These are phyloP conservation scores for Beauveria australis DNA, from an alignment of 2,329 filamentous ascomycete genomes.

Conservation along the genomic window DNA sequence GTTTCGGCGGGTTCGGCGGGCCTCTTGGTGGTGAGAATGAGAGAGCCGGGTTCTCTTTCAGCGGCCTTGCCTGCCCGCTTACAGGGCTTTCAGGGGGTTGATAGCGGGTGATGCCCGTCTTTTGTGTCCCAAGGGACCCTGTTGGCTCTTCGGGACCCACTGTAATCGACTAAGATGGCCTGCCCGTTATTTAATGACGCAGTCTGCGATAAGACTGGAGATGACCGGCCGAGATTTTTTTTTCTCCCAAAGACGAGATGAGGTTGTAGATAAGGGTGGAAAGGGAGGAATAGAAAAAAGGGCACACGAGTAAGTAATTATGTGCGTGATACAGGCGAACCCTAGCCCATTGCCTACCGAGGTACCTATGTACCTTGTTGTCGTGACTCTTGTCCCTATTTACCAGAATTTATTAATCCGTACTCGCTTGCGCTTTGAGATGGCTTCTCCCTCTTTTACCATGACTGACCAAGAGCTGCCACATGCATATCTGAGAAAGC, in stretches of 20 bases:
- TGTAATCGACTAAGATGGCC: constrained; percentile 1
- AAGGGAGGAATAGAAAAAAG: neutral
- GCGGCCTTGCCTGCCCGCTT: neutral
- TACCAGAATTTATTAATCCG: no score
- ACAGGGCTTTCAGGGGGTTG: neutral
- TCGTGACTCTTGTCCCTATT: neutral
- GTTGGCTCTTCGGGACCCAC: neutral
- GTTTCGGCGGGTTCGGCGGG: neutral
- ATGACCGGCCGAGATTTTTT: neutral
- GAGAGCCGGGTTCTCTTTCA: neutral
- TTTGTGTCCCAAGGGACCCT: neutral
- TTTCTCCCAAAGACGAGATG: no score
- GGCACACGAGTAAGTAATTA: neutral
- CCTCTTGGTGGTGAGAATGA: no score
- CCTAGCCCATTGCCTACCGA: neutral
- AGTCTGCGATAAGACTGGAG: constrained; percentile 6
- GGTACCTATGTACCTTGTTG: no score
- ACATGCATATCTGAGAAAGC: neutral
- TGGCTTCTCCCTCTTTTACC: neutral
- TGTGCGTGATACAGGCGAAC: neutral
- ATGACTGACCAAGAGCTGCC: neutral
- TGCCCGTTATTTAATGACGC: constrained; percentile 7
- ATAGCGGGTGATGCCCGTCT: neutral
- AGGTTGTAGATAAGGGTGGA: neutral
- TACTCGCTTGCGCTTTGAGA: no score